These are phyloP conservation scores for Daldinia decipiens DNA, from an alignment of 495 filamentous ascomycete species.

Conservation along the genomic window DNA sequence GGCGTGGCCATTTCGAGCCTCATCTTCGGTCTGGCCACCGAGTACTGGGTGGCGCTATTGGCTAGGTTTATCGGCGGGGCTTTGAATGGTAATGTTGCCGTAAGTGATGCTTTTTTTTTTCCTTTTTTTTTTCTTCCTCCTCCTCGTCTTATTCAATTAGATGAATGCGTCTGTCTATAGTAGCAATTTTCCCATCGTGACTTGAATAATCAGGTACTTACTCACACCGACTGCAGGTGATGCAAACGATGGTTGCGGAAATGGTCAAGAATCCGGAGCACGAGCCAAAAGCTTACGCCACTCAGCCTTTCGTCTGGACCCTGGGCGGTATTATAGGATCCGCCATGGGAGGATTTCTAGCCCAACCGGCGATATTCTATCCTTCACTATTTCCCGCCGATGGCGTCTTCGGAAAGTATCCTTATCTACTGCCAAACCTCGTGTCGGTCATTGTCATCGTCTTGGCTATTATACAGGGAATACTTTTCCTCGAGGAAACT, in stretches of 20 bases:
- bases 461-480: constrained; percentile 75
- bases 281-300: constrained; percentile 83
- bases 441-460: constrained; percentile 78
- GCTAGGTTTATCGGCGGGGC: constrained; percentile 84
- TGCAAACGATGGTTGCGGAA: constrained; percentile 91
- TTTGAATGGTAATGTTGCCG: constrained; percentile 73
- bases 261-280: constrained; percentile 85
- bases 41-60: constrained; percentile 77
- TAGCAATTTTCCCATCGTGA: not conserved
- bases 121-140: too few species aligned
- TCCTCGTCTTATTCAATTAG: too few species aligned
- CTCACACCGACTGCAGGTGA: constrained; percentile 56
- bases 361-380: constrained; percentile 79
- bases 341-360: constrained; percentile 80
- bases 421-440: constrained; percentile 86
- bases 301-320: constrained; percentile 94
- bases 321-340: constrained; percentile 84
- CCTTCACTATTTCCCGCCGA: constrained; percentile 73
- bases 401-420: constrained; percentile 77
- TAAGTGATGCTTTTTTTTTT: constrained; percentile 19
- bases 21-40: constrained; percentile 82
- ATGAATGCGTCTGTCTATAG: not conserved
- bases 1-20: constrained; percentile 89
- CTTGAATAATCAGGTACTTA: not conserved
- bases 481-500: constrained; percentile 88